A percentile compares a stretch with the other conserved stretches of the same genome.
Conservation (phyloP, 352 stramenopile species). For the Globisporangium splendens region DNA sequence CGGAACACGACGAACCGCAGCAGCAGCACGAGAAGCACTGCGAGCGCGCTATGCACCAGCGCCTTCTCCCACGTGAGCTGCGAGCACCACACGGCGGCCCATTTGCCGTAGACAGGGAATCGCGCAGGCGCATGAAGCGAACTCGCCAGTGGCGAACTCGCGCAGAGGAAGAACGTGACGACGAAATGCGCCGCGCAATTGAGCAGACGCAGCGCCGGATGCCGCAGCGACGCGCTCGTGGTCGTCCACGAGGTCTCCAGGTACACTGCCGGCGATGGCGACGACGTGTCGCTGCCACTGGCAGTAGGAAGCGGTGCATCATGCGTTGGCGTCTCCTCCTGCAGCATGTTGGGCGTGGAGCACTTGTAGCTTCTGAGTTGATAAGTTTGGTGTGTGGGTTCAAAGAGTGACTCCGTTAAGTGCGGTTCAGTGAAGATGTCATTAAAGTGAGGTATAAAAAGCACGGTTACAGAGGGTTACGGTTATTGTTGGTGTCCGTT, state of each 20-base stretch:
- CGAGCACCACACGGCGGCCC: conserved; percentile 19
- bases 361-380: too few relatives aligned
- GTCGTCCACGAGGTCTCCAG: conserved; percentile 38
- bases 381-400: too few relatives aligned
- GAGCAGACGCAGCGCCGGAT: conserved; percentile 32
- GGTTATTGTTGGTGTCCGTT: too few relatives aligned
- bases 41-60: conserved; percentile 26
- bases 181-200: conserved; percentile 29
- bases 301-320: too few relatives aligned
- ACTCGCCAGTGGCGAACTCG: conserved; percentile 37
- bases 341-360: too few relatives aligned
- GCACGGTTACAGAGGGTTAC: too few relatives aligned
- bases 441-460: too few relatives aligned
- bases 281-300: not conserved
- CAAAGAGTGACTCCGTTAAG: too few relatives aligned
- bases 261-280: conserved; percentile 9
- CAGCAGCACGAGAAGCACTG: conserved; percentile 18
- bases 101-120: conserved; percentile 41
- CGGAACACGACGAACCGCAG: conserved; percentile 42
- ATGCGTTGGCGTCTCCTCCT: too few relatives aligned
- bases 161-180: conserved; percentile 32
- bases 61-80: conserved; percentile 25
- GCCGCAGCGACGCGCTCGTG: conserved; percentile 32
- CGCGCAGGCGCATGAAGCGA: conserved; percentile 22
- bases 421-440: too few relatives aligned